phyloP scores from a whole-genome alignment of 371 early-diverging fungal genomes.

The Saksenaea vasiformis region DNA sequence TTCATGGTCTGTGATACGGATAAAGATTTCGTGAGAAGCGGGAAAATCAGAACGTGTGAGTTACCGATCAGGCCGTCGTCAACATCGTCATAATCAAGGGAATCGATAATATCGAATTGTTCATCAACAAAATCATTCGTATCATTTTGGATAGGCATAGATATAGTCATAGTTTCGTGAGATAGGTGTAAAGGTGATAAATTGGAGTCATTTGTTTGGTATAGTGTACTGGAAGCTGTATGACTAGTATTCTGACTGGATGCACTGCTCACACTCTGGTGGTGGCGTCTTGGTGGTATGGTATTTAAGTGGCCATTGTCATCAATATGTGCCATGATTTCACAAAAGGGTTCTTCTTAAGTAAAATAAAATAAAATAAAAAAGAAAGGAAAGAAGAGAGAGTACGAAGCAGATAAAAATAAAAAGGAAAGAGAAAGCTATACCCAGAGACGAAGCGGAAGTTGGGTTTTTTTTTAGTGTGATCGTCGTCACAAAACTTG shows the following conservation, averaged over 20 bases:
- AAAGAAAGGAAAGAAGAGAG: conserved; percentile 7
- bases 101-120: conserved; percentile 44
- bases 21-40: background rate
- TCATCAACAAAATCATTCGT: conserved; percentile 10
- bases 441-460: background rate
- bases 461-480: background rate
- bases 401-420: conserved; percentile 3
- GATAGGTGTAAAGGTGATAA: background rate
- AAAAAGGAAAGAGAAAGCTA: background rate
- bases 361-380: no score
- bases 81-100: conserved; percentile 45
- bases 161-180: background rate
- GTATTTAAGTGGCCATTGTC: conserved; percentile 16
- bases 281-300: background rate
- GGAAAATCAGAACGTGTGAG: conserved; percentile 2
- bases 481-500: background rate
- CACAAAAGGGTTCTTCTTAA: background rate
- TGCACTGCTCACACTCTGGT: conserved; percentile 9
- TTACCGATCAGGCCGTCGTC: conserved; percentile 45
- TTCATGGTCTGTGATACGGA: conserved; percentile 36
- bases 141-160: background rate
- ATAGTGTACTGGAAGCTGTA: background rate
- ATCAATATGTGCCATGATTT: conserved; percentile 5
- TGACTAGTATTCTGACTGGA: conserved; percentile 12
- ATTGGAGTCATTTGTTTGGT: background rate